These are phyloP conservation scores for Chenopodium suecicum DNA, from an alignment of 148 eudicot species.

Conservation along the genomic window DNA sequence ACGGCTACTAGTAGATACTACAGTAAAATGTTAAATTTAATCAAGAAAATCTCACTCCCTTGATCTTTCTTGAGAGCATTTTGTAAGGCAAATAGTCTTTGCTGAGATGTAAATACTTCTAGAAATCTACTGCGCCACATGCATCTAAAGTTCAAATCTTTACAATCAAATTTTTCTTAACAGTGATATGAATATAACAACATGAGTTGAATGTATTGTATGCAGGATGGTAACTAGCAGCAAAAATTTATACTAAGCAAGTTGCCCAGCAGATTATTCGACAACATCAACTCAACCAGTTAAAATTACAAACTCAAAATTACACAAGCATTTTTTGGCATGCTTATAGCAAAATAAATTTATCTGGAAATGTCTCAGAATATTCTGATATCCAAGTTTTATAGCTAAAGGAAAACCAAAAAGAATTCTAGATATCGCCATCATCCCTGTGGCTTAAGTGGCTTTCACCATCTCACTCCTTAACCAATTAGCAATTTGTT, in stretches of 20 bases:
- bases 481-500: conserved; percentile 62
- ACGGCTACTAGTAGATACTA: not conserved
- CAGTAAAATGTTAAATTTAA: not conserved
- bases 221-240: not conserved
- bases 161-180: not conserved
- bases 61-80: not conserved
- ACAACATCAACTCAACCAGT: conserved; percentile 18
- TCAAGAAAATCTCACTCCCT: not conserved
- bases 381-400: conserved; percentile 10
- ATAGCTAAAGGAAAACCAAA: conserved; percentile 8
- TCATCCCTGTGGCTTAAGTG: conserved; percentile 12
- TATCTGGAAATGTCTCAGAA: conserved; percentile 23
- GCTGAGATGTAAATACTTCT: conserved; percentile 19
- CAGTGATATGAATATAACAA: not conserved
- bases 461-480: conserved; percentile 1
- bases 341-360: conserved; percentile 24
- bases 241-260: conserved; percentile 16
- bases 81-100: not conserved
- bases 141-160: not conserved
- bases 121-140: not conserved
- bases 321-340: conserved; percentile 27
- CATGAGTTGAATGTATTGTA: not conserved
- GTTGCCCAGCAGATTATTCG: conserved; percentile 22
- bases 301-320: conserved; percentile 28
- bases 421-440: conserved; percentile 30